These are phyloP conservation scores for Glycyrrhiza uralensis DNA, from an alignment of 306 rosid species.

Conservation along the genomic window DNA sequence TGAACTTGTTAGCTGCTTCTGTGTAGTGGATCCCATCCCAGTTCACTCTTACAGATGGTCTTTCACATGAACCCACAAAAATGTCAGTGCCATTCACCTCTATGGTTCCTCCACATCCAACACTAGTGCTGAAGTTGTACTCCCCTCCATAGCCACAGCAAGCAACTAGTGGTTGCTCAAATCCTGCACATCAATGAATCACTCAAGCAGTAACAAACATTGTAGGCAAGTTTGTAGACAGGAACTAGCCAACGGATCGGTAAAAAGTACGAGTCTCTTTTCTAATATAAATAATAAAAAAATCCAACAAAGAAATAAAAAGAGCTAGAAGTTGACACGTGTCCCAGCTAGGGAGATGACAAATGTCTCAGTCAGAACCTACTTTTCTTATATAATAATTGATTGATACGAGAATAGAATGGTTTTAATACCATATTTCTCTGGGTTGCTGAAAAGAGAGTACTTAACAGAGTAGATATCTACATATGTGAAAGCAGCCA, in stretches of 20 bases:
- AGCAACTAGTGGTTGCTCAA: constrained; percentile 41
- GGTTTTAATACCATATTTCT: constrained; percentile 38
- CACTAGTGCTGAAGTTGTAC: constrained; percentile 28
- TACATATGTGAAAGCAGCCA: constrained; percentile 60
- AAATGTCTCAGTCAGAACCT: too few relatives aligned
- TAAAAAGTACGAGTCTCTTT: too few relatives aligned
- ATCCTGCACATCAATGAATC: constrained; percentile 32
- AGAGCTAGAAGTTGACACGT: too few relatives aligned
- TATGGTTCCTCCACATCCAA: constrained; percentile 32
- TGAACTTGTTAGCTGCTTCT: constrained; percentile 46
- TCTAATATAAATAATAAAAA: too few relatives aligned
- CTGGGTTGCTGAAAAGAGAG: constrained; percentile 35
- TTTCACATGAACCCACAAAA: constrained; percentile 44
- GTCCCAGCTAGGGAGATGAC: too few relatives aligned
- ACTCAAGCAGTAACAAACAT: neutral
- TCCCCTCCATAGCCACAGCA: constrained; percentile 64
- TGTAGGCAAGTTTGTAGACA: neutral
- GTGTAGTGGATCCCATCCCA: constrained; percentile 61
- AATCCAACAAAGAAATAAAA: too few relatives aligned
- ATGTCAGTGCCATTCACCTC: constrained; percentile 20
- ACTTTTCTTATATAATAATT: too few relatives aligned
- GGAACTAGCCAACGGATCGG: too few relatives aligned
- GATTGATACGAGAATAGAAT: neutral
- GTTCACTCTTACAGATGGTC: constrained; percentile 21
- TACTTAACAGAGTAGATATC: constrained; percentile 47